Percentiles rank a stretch among this genome's conserved stretches.
These are phyloP conservation scores for Grifola frondosa DNA, from an alignment of 1,284 basidiomycete genomes.

Conservation along the genomic window DNA sequence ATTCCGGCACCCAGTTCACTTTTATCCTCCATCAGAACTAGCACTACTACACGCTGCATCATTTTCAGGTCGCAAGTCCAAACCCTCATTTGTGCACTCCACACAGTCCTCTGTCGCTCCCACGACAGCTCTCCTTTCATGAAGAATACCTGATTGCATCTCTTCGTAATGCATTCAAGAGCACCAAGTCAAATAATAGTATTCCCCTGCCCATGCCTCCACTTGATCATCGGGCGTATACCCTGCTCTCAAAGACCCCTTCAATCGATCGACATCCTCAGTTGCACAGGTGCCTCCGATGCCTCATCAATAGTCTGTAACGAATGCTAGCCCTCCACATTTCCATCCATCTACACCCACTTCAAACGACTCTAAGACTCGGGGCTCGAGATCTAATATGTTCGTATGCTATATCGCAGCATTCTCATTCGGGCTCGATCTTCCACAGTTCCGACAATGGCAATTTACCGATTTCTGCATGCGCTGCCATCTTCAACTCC, in stretches of 20 bases:
- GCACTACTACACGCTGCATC: constrained; percentile 88
- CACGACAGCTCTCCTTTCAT: constrained; percentile 52
- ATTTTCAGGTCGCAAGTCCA: constrained; percentile 64
- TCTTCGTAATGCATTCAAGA: constrained; percentile 86
- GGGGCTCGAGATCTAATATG: no score
- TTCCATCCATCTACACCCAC: constrained; percentile 64
- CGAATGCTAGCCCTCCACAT: constrained; percentile 42
- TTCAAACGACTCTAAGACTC: no score
- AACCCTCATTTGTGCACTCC: constrained; percentile 61
- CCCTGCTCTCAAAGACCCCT: constrained; percentile 73
- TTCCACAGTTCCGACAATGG: constrained; percentile 69
- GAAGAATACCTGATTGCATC: constrained; percentile 87
- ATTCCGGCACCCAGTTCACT: constrained; percentile 71
- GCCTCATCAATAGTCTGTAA: constrained; percentile 34
- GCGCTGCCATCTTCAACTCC: constrained; percentile 80
- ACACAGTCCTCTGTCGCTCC: constrained; percentile 68
- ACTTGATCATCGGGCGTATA: constrained; percentile 61
- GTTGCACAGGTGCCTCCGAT: constrained; percentile 43
- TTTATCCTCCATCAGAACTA: constrained; percentile 87
- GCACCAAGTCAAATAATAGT: constrained; percentile 48
- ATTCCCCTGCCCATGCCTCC: constrained; percentile 65
- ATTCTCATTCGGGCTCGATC: constrained; percentile 71
- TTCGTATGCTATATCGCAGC: constrained; percentile 62
- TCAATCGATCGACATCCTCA: constrained; percentile 77
- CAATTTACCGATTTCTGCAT: constrained; percentile 46